A percentile compares a stretch with the other conserved stretches of the same genome.
These are phyloP conservation scores for Prunus yedoensis DNA, from an alignment of 331 rosid genomes.

Conservation along the genomic window DNA sequence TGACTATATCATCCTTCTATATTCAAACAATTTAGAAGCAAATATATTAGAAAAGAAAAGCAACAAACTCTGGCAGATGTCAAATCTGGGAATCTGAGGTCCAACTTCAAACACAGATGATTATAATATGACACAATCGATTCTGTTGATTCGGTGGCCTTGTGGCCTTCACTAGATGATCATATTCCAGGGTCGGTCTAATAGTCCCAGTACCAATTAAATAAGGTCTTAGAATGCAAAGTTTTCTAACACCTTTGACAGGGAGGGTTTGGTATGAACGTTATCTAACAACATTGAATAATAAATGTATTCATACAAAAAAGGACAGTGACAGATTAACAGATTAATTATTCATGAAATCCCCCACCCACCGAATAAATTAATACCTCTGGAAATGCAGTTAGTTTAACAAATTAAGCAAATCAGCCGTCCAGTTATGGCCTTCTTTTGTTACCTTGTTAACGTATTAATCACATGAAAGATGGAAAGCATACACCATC, in stretches of 20 bases:
- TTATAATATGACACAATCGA: background rate
- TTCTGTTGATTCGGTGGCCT: background rate
- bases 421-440: conserved; percentile 13
- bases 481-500: background rate
- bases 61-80: background rate
- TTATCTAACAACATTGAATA: background rate
- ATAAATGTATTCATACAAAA: conserved; percentile 1
- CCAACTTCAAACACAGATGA: background rate
- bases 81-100: background rate
- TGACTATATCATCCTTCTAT: background rate
- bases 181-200: background rate
- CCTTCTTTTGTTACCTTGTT: background rate
- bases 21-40: background rate
- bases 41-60: background rate
- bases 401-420: background rate
- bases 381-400: background rate
- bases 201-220: background rate
- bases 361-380: background rate
- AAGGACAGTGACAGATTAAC: conserved; percentile 17
- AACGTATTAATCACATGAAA: background rate
- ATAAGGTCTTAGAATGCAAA: background rate
- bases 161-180: background rate
- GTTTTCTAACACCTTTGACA: background rate
- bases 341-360: background rate
- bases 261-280: background rate